Percentiles rank a stretch among this genome's conserved stretches.
Conservation (phyloP, 768 basidiomycete genomes). For the Tephrocybe sp. region DNA sequence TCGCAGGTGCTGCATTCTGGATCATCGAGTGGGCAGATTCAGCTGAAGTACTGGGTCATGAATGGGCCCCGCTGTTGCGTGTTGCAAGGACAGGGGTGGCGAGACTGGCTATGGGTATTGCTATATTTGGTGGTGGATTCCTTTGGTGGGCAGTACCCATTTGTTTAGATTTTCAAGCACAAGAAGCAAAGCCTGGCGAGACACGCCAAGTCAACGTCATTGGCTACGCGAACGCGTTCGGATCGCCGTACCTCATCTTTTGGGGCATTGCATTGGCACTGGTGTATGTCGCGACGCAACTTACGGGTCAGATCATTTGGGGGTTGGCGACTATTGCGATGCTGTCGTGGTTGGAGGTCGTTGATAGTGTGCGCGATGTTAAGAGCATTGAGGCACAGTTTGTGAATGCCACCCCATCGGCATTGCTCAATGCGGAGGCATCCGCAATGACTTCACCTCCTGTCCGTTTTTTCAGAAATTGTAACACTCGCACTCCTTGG, state of each 20-base stretch:
- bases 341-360: slow-evolving; percentile 74
- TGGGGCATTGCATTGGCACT: slow-evolving; percentile 64
- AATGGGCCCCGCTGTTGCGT: slow-evolving; percentile 45
- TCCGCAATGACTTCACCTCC: slow-evolving; percentile 28
- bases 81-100: slow-evolving; percentile 59
- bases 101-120: slow-evolving; percentile 47
- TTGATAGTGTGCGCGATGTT: slow-evolving; percentile 80
- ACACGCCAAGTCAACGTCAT: slow-evolving; percentile 56
- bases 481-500: slow-evolving; percentile 75
- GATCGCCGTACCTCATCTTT: slow-evolving; percentile 83
- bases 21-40: slow-evolving; percentile 77
- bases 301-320: slow-evolving; percentile 80
- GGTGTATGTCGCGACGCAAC: slow-evolving; percentile 66
- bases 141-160: slow-evolving; percentile 76
- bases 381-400: slow-evolving; percentile 50
- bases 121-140: slow-evolving; percentile 50
- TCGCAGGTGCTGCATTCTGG: slow-evolving; percentile 71
- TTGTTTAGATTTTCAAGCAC: slow-evolving; percentile 62
- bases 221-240: slow-evolving; percentile 89
- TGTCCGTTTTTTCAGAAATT: slow-evolving; percentile 63
- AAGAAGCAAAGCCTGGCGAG: slow-evolving; percentile 22
- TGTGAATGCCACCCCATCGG: slow-evolving; percentile 42
- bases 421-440: slow-evolving; percentile 34
- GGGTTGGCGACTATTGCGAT: slow-evolving; percentile 61
- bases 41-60: slow-evolving; percentile 39